Evolutionary conservation across 2,329 filamentous ascomycete genomes (phyloP).

Genomic region (Botrytis galanthina): DNA sequence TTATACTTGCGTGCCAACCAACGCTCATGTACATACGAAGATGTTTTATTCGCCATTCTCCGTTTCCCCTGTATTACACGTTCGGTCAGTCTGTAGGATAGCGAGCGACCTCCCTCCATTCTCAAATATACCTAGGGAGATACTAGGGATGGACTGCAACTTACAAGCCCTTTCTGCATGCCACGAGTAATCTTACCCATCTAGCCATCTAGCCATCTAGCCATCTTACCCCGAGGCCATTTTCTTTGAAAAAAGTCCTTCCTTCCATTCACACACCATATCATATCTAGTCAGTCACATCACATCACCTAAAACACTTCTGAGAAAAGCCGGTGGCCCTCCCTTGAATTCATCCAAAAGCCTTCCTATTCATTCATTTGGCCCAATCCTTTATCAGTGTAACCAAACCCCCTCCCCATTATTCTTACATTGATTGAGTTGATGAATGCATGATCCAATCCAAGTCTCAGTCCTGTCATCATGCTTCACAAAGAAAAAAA

Average conservation of each 20-base stretch:
- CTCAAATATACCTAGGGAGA: neutral
- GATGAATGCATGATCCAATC: conserved; percentile 1
- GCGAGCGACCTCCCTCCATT: neutral
- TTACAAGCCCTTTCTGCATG: conserved; percentile 2
- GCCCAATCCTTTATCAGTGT: conserved; percentile 11
- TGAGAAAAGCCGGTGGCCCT: neutral
- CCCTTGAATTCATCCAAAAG: neutral
- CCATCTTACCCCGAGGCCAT: neutral
- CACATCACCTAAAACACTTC: neutral
- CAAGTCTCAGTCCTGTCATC: conserved; percentile 18
- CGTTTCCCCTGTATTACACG: neutral
- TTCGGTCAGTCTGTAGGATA: neutral
- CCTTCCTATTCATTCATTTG: neutral
- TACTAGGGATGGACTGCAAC: neutral
- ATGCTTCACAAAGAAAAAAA: conserved; percentile 9
- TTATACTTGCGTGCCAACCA: neutral
- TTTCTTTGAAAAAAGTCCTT: neutral
- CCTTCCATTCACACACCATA: neutral
- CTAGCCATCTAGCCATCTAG: neutral
- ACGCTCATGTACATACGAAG: neutral
- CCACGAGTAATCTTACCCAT: conserved; percentile 10
- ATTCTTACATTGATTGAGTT: neutral
- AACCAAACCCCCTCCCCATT: conserved; percentile 7
- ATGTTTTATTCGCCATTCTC: neutral
- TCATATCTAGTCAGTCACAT: neutral